Evolutionary conservation across 306 rosid species (phyloP).

Genomic region (Vigna unguiculata): DNA sequence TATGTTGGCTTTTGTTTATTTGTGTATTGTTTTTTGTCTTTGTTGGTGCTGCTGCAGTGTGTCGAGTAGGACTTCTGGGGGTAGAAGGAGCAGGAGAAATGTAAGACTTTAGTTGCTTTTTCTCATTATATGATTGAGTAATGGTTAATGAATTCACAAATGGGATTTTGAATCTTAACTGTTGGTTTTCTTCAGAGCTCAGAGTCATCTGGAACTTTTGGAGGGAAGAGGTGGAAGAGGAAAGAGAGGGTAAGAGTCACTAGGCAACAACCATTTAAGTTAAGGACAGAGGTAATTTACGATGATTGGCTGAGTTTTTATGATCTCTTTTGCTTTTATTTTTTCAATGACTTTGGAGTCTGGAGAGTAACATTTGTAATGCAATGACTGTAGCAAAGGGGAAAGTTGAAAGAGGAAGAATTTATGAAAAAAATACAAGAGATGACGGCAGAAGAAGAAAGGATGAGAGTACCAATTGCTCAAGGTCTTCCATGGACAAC

Average conservation of each 20-base stretch:
- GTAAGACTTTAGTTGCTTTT: conserved; percentile 56
- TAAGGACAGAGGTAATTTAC: conserved; percentile 81
- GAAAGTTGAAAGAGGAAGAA: conserved; percentile 82
- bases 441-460: conserved; percentile 74
- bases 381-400: conserved; percentile 76
- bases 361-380: conserved; percentile 37
- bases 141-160: conserved; percentile 22
- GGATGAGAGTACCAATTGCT: conserved; percentile 79
- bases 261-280: conserved; percentile 82
- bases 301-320: conserved; percentile 1
- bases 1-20: conserved; percentile 32
- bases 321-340: background rate
- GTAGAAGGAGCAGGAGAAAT: conserved; percentile 81
- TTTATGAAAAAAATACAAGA: conserved; percentile 77
- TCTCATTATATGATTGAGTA: background rate
- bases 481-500: conserved; percentile 99
- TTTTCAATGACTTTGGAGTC: conserved; percentile 27
- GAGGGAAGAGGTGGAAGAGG: conserved; percentile 79
- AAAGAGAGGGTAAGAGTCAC: conserved; percentile 71
- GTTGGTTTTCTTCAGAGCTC: conserved; percentile 62
- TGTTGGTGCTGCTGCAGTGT: conserved; percentile 50
- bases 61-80: conserved; percentile 74
- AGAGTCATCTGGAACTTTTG: conserved; percentile 63
- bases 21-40: background rate
- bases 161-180: conserved; percentile 14